Evolutionary conservation across 768 basidiomycete species (phyloP).

Genomic region (Tricholomella constricta): DNA sequence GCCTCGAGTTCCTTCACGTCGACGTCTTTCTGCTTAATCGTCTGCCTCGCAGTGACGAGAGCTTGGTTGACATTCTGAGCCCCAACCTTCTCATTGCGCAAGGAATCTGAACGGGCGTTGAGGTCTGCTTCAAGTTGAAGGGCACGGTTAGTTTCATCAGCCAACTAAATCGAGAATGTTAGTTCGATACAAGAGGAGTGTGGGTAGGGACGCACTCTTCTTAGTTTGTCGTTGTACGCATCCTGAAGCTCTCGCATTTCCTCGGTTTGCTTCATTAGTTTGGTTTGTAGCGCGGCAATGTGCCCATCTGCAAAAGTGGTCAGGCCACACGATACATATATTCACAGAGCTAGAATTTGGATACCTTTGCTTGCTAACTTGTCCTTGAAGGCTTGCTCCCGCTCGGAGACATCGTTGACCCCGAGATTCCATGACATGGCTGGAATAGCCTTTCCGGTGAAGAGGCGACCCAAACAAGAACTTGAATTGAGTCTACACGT

Average conservation of each 20-base stretch:
- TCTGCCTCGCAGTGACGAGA: slow-evolving; percentile 49
- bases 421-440: slow-evolving; percentile 54
- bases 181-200: slow-evolving; percentile 2
- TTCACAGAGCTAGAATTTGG: not conserved
- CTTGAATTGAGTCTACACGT: not conserved
- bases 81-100: slow-evolving; percentile 54
- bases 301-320: slow-evolving; percentile 41
- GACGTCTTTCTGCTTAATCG: slow-evolving; percentile 50
- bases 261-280: slow-evolving; percentile 41
- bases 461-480: not conserved
- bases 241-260: slow-evolving; percentile 45
- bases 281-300: slow-evolving; percentile 48
- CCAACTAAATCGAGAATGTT: slow-evolving; percentile 42
- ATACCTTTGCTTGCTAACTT: slow-evolving; percentile 53
- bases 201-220: slow-evolving; percentile 39
- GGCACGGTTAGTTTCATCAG: slow-evolving; percentile 55
- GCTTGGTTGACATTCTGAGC: slow-evolving; percentile 55
- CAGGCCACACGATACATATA: not conserved
- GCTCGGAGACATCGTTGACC: slow-evolving; percentile 47
- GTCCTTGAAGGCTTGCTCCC: slow-evolving; percentile 47
- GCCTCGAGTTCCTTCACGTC: slow-evolving; percentile 57
- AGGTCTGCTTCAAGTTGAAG: slow-evolving; percentile 56
- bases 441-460: slow-evolving; percentile 9
- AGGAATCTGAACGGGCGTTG: slow-evolving; percentile 50
- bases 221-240: slow-evolving; percentile 45